phyloP scores from a whole-genome alignment of 768 basidiomycete species.

The Agrocybe pediades region DNA sequence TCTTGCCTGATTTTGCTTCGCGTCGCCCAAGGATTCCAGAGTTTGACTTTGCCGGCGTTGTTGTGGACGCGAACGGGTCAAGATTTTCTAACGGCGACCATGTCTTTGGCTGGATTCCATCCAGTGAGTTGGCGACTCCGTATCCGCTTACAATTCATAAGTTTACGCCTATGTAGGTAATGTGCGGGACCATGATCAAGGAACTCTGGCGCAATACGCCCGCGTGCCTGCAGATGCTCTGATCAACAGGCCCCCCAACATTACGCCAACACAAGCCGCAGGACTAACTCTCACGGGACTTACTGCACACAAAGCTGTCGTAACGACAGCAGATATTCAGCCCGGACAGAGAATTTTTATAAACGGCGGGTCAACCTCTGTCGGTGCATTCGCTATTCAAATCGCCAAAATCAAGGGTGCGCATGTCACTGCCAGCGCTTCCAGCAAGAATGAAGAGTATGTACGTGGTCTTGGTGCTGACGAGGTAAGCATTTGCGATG shows the following conservation, averaged over 20 bases:
- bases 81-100: constrained; percentile 59
- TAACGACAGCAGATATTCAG: constrained; percentile 47
- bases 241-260: constrained; percentile 43
- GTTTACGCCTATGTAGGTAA: constrained; percentile 16
- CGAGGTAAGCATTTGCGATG: constrained; percentile 41
- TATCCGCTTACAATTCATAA: background rate
- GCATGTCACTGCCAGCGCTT: constrained; percentile 59
- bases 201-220: constrained; percentile 60
- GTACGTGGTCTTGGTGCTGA: constrained; percentile 65
- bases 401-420: constrained; percentile 66
- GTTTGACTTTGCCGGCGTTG: constrained; percentile 62
- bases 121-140: constrained; percentile 14
- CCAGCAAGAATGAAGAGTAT: constrained; percentile 55
- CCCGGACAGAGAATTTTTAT: constrained; percentile 61
- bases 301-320: constrained; percentile 60
- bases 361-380: constrained; percentile 68
- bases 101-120: constrained; percentile 58
- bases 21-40: constrained; percentile 57
- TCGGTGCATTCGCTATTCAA: constrained; percentile 70
- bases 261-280: constrained; percentile 58
- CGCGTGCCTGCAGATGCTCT: constrained; percentile 42
- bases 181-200: constrained; percentile 41
- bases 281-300: constrained; percentile 56
- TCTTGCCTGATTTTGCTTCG: constrained; percentile 47
- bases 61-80: constrained; percentile 56